A percentile compares a stretch with the other conserved stretches of the same genome.
Conservation (phyloP, 805 yeast genomes). For the Wilhelminamyces savonicus region DNA sequence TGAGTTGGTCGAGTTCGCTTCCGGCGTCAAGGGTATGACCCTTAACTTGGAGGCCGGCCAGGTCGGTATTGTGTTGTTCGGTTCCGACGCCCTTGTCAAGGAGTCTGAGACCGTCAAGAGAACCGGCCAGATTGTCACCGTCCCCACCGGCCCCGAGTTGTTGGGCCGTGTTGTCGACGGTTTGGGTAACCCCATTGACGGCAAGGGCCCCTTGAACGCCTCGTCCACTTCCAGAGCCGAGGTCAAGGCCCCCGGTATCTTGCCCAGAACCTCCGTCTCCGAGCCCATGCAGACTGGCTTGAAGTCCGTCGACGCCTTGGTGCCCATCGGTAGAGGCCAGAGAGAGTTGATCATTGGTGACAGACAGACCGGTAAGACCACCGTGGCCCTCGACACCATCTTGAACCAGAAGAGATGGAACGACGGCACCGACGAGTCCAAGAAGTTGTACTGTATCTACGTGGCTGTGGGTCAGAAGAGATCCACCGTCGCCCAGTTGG, state of each 20-base stretch:
- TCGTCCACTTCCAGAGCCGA: constrained; percentile 88
- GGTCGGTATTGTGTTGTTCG: constrained; percentile 99
- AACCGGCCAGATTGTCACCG: constrained; percentile 99
- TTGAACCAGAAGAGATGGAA: constrained; percentile 99
- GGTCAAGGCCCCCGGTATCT: constrained; percentile 99
- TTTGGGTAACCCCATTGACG: constrained; percentile 98
- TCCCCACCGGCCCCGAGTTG: constrained; percentile 96
- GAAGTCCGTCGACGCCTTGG: constrained; percentile 97
- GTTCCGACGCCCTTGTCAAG: constrained; percentile 97
- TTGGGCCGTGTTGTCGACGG: constrained; percentile 99
- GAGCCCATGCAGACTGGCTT: constrained; percentile 99
- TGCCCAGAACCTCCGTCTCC: constrained; percentile 97
- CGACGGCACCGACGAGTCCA: constrained; percentile 87
- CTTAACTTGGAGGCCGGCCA: constrained; percentile 99
- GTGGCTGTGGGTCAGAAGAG: constrained; percentile 99
- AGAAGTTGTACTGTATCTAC: constrained; percentile 99
- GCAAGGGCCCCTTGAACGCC: constrained; percentile 96
- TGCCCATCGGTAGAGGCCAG: constrained; percentile 99
- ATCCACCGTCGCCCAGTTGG: constrained; percentile 99
- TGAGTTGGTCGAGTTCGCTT: constrained; percentile 97
- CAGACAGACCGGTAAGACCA: constrained; percentile 99
- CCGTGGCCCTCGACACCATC: constrained; percentile 97
- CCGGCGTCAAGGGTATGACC: constrained; percentile 99
- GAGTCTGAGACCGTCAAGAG: constrained; percentile 99
- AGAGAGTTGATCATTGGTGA: constrained; percentile 99